These are phyloP conservation scores for Daldinia decipiens DNA, from an alignment of 495 filamentous ascomycete genomes.

Conservation along the genomic window DNA sequence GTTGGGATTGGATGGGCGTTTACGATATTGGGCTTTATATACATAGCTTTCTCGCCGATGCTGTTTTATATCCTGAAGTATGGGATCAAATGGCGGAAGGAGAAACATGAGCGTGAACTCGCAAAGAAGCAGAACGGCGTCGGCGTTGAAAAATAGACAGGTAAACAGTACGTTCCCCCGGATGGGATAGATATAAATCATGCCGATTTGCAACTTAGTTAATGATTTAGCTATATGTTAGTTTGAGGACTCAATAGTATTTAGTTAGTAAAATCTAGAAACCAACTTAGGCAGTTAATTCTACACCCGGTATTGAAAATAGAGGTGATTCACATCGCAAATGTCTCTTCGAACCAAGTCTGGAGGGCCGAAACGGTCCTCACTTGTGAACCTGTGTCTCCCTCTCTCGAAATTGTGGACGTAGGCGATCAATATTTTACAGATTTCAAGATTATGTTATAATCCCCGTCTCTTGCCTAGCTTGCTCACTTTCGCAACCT, in stretches of 20 bases:
- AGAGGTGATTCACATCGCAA: neutral
- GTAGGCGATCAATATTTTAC: neutral
- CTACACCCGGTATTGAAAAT: neutral
- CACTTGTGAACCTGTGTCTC: neutral
- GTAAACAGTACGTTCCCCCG: neutral
- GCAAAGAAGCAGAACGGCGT: conserved; percentile 18
- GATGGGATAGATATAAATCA: neutral
- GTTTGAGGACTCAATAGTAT: neutral
- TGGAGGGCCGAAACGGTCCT: neutral
- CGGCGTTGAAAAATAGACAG: neutral
- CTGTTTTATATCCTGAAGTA: conserved; percentile 56
- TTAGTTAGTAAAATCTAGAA: neutral
- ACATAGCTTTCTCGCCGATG: conserved; percentile 62
- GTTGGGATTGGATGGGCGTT: conserved; percentile 78
- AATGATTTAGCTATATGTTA: neutral
- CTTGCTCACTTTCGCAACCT: neutral
- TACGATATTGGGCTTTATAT: conserved; percentile 69
- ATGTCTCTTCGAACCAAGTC: neutral
- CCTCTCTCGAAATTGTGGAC: too few species aligned
- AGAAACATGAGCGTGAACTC: conserved; percentile 32
- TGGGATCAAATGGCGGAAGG: conserved; percentile 54
- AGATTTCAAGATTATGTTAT: too few species aligned
- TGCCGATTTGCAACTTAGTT: neutral
- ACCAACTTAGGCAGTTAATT: too few species aligned
- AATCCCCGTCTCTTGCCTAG: neutral